A percentile compares a stretch with the other conserved stretches of the same genome.
These are phyloP conservation scores for Colletotrichum phormii DNA, from an alignment of 2,329 filamentous ascomycete species.

Conservation along the genomic window DNA sequence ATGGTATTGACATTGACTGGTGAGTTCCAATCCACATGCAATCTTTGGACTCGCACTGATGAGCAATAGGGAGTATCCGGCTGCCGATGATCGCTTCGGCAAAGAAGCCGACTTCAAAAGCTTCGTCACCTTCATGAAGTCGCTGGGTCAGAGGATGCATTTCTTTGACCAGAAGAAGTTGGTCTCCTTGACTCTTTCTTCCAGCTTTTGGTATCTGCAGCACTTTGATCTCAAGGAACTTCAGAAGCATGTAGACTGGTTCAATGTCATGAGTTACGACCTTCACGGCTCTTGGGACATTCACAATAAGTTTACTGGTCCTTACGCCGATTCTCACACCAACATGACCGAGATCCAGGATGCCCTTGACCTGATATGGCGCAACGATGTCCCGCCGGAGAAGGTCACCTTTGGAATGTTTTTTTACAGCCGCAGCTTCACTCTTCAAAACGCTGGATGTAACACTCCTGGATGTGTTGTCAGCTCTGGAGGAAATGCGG, in stretches of 20 bases:
- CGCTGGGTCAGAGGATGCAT: no score
- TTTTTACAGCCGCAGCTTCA: constrained; percentile 49
- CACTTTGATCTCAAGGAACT: constrained; percentile 39
- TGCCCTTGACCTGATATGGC: constrained; percentile 54
- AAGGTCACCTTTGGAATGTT: constrained; percentile 54
- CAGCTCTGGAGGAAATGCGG: no score
- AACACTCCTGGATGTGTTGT: constrained; percentile 35
- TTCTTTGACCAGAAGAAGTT: no score
- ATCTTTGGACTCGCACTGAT: no score
- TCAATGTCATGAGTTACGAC: constrained; percentile 49
- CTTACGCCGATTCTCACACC: constrained; percentile 46
- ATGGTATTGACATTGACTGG: constrained; percentile 45
- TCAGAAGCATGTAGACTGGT: not conserved
- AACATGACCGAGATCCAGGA: constrained; percentile 54
- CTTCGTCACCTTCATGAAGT: no score
- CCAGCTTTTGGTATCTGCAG: constrained; percentile 30
- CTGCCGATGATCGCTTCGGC: no score
- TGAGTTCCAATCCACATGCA: no score
- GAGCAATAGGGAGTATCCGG: constrained; percentile 38
- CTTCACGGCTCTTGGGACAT: constrained; percentile 53
- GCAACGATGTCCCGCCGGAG: constrained; percentile 48
- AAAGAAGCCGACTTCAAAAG: no score
- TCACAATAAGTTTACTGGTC: constrained; percentile 41
- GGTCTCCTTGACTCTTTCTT: not conserved
- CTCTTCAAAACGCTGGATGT: constrained; percentile 30